Evolutionary conservation across 306 rosid genomes (phyloP), one percentile per base, ranked within the genome.

Genomic region (Trifolium fragiferum): DNA sequence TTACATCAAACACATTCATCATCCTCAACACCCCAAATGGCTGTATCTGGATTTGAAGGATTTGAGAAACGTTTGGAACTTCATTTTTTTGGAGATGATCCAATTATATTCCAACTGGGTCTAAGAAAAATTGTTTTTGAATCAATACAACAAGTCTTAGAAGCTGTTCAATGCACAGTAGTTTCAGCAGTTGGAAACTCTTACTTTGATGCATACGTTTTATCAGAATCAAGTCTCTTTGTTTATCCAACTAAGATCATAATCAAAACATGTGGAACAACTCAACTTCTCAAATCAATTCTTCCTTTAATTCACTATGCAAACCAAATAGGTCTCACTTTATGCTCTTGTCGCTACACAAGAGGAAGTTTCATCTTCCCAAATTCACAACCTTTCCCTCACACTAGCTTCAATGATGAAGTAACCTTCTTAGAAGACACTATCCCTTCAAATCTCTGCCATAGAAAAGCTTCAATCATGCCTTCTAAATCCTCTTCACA

Each of bases 181-280:
- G 99, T 94, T 70, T 91, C 99, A 16, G 97, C 99, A 4, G 96
- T 92, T 8, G 96, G 95, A 0, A 94, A 91, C 80, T 84, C 81
- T 1, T 87, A 75, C 84, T 90, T 94, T 43, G 98, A 94, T 72
- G 91, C 98, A 33, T 94, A 94, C 54, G 95, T 94, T 38, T 53
- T 91, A 47, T 94, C 98, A 11, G 98, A 94, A 80, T 94, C 98
- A 5, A 94, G 98, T 89, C 96, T 94, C 78, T 94, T 94, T 66
- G 91, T 92, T 8, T 94, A 94, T 86, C 99, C 99, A 12, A 88
- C 90, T 7, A 94, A 92, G 83, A 89, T 92, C 87, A 89, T 94
- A 79, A 90, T 94, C 89, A 94, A 94, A 76, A 94, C 99, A 0
- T 94, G 99, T 57, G 99, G 99, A 60, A 94, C 99, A 66, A 94